Evolutionary conservation across 495 filamentous ascomycete genomes (phyloP).

Genomic region (Beverwykella pulmonaria): DNA sequence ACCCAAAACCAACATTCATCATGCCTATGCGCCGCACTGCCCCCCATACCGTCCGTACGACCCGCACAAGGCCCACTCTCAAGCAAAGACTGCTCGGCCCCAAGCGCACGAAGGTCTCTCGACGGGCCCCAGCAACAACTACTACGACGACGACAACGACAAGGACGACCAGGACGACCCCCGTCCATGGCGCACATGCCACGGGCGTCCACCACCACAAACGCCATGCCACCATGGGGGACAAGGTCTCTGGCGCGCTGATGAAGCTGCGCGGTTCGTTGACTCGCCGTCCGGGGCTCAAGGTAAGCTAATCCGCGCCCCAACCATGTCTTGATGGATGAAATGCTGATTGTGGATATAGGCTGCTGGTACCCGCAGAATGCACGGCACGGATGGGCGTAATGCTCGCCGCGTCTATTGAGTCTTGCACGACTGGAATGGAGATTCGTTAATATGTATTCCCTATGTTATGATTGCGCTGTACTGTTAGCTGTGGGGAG

Average conservation of each 20-base stretch:
- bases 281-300: constrained; percentile 63
- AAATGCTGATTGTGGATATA: constrained; percentile 39
- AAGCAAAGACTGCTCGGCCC: constrained; percentile 40
- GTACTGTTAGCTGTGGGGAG: constrained; percentile 18
- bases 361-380: constrained; percentile 71
- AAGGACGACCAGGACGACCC: constrained; percentile 26
- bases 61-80: constrained; percentile 38
- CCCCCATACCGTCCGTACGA: constrained; percentile 31
- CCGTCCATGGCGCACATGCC: not conserved
- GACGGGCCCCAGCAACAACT: constrained; percentile 45
- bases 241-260: constrained; percentile 71
- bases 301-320: constrained; percentile 50
- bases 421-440: not conserved
- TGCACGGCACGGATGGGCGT: constrained; percentile 72
- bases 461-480: not conserved
- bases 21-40: constrained; percentile 26
- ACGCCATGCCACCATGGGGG: constrained; percentile 61
- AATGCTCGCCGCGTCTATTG: constrained; percentile 36
- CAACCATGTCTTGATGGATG: not conserved
- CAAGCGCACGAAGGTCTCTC: constrained; percentile 28
- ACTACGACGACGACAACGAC: constrained; percentile 47
- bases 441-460: not conserved
- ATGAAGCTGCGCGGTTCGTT: constrained; percentile 66
- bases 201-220: constrained; percentile 52
- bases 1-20: constrained; percentile 10